Base-by-base conservation (phyloP, 805 yeast species). In the Candida methanosorbosa region DNA sequence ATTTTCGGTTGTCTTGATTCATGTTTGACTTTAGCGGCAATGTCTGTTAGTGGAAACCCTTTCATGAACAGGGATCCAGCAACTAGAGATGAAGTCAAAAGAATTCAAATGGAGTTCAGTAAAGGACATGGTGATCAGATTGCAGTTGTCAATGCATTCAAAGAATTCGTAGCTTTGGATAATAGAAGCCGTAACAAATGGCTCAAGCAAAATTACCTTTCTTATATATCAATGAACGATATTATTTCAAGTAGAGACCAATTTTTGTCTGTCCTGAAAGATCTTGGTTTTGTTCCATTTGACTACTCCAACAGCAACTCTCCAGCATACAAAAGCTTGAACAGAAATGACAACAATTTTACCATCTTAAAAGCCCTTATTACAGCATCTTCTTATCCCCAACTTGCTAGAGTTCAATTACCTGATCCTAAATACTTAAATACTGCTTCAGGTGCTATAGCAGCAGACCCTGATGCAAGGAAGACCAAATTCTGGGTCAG, bases 351-450 rank as follows among this genome's bases (percentile, higher is more conserved):
- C 5, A 49, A 49, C 1, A 77, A 78, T 45, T 53, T 57, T 23
- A 56, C 70, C 3, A 61, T 88, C 0, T 44, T 86, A 1, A 66
- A 76, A 17, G 73, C 94, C 0, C 66, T 90, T 2, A 58, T 87
- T 15, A 77, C 94, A 0, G 94, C 94, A 3, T 70, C 95, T 0
- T 73, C 79, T 45, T 83, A 81, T 48, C 97, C 97, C 0, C 81
- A 82, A 36, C 64, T 86, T 23, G 88, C 92, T 0, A 67, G 85
- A 41, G 83, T 86, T 4, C 86, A 81, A 47, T 61, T 75, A 16
- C 97, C 97, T 0, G 87, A 85, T 40, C 75, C 88, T 3, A 84
- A 82, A 48, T 90, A 61, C 52, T 59, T 75, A 29, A 70, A 77
- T 25, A 75, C 85, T 2, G 61, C 78, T 23, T 68, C 77, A 0